These are phyloP conservation scores for Saturnispora dispora DNA, from an alignment of 805 yeast genomes.

Conservation along the genomic window DNA sequence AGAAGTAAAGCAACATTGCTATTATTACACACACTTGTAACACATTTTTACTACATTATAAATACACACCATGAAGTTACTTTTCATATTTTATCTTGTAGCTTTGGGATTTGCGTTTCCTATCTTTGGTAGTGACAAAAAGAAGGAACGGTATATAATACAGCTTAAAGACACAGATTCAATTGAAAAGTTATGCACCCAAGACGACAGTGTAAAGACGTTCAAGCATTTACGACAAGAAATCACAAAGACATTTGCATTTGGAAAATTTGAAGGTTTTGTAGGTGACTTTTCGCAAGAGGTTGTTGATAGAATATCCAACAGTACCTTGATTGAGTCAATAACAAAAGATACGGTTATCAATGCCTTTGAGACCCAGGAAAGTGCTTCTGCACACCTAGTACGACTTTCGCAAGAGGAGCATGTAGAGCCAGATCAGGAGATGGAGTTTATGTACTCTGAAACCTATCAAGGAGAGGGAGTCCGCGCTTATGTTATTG, in stretches of 20 bases:
- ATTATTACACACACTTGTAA: not conserved
- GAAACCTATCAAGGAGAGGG: slow-evolving; percentile 40
- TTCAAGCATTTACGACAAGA: slow-evolving; percentile 37
- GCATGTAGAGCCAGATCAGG: slow-evolving; percentile 18
- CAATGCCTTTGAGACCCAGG: slow-evolving; percentile 38
- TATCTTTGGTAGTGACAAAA: slow-evolving; percentile 1
- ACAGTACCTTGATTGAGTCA: slow-evolving; percentile 57
- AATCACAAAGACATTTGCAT: slow-evolving; percentile 45
- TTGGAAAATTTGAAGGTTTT: slow-evolving; percentile 67
- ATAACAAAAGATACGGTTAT: slow-evolving; percentile 60
- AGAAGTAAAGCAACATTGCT: not conserved
- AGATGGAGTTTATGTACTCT: slow-evolving; percentile 41
- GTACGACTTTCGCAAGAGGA: slow-evolving; percentile 50
- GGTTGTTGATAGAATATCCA: slow-evolving; percentile 37
- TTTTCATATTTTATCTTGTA: slow-evolving; percentile 2
- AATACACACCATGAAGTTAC: not conserved
- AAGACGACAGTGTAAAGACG: slow-evolving; percentile 29
- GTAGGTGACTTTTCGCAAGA: slow-evolving; percentile 50
- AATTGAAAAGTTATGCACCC: slow-evolving; percentile 38
- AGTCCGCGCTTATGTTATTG: slow-evolving; percentile 70
- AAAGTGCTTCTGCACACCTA: slow-evolving; percentile 41
- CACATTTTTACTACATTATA: not conserved
- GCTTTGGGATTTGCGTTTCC: slow-evolving; percentile 5
- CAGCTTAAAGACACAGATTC: slow-evolving; percentile 43
- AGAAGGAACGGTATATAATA: slow-evolving; percentile 33